A percentile compares a stretch with the other conserved stretches of the same genome.
Evolutionary conservation across 2,329 filamentous ascomycete species (phyloP).

Genomic region (Cladophialophora exuberans): DNA sequence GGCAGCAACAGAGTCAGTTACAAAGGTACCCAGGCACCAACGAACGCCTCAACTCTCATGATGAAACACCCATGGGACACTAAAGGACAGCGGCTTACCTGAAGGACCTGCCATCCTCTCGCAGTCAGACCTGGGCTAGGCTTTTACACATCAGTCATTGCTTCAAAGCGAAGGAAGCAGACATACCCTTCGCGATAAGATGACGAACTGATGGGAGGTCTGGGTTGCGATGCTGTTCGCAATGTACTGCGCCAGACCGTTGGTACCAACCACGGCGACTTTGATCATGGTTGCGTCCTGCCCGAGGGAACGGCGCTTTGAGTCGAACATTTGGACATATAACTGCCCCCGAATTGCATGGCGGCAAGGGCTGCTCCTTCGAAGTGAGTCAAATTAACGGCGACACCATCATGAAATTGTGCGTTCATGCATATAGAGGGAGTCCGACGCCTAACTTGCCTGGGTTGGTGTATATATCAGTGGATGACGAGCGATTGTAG

Average conservation of each 20-base stretch:
- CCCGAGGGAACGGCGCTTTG: conserved; percentile 1
- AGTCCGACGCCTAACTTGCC: conserved; percentile 17
- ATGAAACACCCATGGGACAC: neutral
- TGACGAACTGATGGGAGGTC: conserved; percentile 68
- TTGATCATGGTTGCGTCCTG: conserved; percentile 53
- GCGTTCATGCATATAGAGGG: conserved; percentile 13
- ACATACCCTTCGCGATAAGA: conserved; percentile 62
- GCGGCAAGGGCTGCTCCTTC: conserved; percentile 4
- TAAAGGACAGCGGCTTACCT: conserved; percentile 34
- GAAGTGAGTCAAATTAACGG: conserved; percentile 19
- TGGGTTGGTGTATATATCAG: conserved; percentile 14
- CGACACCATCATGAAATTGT: conserved; percentile 14
- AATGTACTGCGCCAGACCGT: conserved; percentile 61
- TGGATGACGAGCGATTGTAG: conserved; percentile 9
- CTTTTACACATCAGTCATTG: conserved; percentile 32
- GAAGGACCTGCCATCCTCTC: conserved; percentile 64
- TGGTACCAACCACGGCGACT: conserved; percentile 65
- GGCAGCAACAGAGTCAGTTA: neutral
- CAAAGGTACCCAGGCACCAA: neutral
- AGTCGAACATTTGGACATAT: conserved; percentile 20
- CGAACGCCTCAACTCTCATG: neutral
- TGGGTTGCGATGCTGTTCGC: conserved; percentile 62
- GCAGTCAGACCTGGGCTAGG: conserved; percentile 42
- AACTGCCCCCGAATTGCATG: conserved; percentile 14
- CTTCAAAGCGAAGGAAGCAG: neutral